Conservation (phyloP, 768 basidiomycete species). For the Mycena kentingensis region DNA sequence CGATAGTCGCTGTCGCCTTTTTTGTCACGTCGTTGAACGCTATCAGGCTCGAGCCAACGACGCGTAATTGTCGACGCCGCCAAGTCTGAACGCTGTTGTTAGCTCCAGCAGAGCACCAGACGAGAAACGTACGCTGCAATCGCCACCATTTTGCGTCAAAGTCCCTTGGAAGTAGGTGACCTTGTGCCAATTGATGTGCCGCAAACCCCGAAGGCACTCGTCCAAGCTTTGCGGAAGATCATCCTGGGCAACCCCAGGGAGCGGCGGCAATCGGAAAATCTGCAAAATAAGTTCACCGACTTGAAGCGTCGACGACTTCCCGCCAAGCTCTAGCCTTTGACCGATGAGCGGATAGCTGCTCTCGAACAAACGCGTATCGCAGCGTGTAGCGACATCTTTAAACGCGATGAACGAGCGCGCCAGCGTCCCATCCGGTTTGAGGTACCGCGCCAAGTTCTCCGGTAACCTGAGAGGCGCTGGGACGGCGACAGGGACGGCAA, state of each 20-base stretch:
- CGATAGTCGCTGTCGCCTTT: constrained; percentile 86
- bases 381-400: constrained; percentile 80
- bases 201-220: constrained; percentile 85
- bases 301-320: constrained; percentile 63
- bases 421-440: constrained; percentile 85
- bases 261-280: constrained; percentile 84
- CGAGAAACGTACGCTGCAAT: constrained; percentile 70
- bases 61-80: constrained; percentile 79
- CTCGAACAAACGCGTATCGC: constrained; percentile 85
- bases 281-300: constrained; percentile 89
- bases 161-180: constrained; percentile 91
- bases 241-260: constrained; percentile 78
- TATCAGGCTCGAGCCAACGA: constrained; percentile 83
- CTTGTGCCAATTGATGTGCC: constrained; percentile 93
- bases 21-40: constrained; percentile 94
- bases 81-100: constrained; percentile 54
- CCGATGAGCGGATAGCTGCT: constrained; percentile 81
- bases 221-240: constrained; percentile 91
- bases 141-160: constrained; percentile 91
- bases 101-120: constrained; percentile 1
- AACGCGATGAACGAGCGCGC: constrained; percentile 88
- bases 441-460: constrained; percentile 79
- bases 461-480: constrained; percentile 47
- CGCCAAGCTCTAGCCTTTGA: constrained; percentile 60
- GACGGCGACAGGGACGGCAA: constrained; percentile 41